Conservation (phyloP, 2,329 filamentous ascomycete genomes). For the Epichloe coenophiala region DNA sequence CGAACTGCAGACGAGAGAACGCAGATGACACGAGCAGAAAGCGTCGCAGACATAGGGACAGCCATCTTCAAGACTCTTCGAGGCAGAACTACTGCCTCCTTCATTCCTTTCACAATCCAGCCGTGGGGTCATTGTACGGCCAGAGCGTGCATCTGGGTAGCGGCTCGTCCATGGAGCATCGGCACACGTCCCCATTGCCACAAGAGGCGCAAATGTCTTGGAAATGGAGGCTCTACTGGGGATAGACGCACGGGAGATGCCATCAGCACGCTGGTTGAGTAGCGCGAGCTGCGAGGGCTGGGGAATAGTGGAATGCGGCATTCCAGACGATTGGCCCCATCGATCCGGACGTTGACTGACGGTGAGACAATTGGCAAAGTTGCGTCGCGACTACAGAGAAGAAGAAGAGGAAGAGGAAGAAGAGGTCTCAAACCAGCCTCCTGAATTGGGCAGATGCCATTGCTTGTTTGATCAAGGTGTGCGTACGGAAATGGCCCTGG, state of each 20-base stretch:
- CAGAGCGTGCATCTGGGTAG: neutral
- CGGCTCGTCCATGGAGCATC: conserved; percentile 2
- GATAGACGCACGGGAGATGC: conserved; percentile 6
- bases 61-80: conserved; percentile 17
- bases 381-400: neutral
- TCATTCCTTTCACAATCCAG: conserved; percentile 21
- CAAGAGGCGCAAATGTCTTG: conserved; percentile 20
- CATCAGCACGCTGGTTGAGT: conserved; percentile 1
- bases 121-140: conserved; percentile 10
- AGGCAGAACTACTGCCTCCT: conserved; percentile 19
- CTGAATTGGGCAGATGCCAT: neutral
- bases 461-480: neutral
- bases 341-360: neutral
- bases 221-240: conserved; percentile 2
- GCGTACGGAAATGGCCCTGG: neutral
- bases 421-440: neutral
- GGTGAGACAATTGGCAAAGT: conserved; percentile 1
- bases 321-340: conserved; percentile 4
- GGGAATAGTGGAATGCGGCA: conserved; percentile 4
- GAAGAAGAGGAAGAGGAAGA: neutral
- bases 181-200: conserved; percentile 12
- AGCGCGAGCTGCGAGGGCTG: conserved; percentile 2
- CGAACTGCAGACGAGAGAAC: conserved; percentile 1
- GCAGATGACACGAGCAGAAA: conserved; percentile 3
- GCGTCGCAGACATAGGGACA: conserved; percentile 6